Evolutionary conservation across 108 stramenopile genomes (phyloP), one percentile per base, ranked within the genome.

Genomic region (Poteriospumella lacustris): DNA sequence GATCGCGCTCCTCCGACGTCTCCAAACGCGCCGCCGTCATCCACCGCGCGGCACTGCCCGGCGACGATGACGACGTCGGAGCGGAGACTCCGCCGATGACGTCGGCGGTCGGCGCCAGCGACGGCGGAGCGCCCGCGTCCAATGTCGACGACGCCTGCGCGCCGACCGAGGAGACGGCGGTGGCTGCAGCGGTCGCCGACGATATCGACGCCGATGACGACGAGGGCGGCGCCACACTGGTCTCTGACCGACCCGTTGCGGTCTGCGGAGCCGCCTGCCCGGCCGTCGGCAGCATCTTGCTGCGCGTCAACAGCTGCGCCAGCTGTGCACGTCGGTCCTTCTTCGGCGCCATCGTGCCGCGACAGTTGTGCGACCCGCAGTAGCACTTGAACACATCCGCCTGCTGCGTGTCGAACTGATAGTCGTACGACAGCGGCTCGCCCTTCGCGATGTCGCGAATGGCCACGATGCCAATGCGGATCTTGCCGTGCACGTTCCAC

Each of bases 371-470:
- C 0, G 85, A 44, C 29, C 76, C 76, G 76, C 85, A 85, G 43
- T 69, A 59, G 68, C 85, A 85, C 58, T 62, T 62, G 42, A 85
- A 85, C 43, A 58, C 75, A 24, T 78, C 58, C 0, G 39, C 79
- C 28, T 85, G 81, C 39, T 83, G 62, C 0, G 85, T 85, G 56
- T 60, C 79, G 34, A 85, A 85, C 78, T 92, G 89, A 84, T 95
- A 95, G 79, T 95, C 95, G 77, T 96, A 94, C 44, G 88, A 87
- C 47, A 96, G 80, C 82, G 92, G 90, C 43, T 89, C 91, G n/a
- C 92, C 92, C 42, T 87, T 84, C 0, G 42, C 39, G 19, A 94
- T 89, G 75, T 93, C 92, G 3, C 79, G 77, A 40, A 86, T 78
- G 39, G 89, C 89, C 58, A 91, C 84, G 69, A 96, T 92, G 43